Evolutionary conservation across 257 asterid genomes (phyloP).

Genomic region (Solanum pinnatisectum): DNA sequence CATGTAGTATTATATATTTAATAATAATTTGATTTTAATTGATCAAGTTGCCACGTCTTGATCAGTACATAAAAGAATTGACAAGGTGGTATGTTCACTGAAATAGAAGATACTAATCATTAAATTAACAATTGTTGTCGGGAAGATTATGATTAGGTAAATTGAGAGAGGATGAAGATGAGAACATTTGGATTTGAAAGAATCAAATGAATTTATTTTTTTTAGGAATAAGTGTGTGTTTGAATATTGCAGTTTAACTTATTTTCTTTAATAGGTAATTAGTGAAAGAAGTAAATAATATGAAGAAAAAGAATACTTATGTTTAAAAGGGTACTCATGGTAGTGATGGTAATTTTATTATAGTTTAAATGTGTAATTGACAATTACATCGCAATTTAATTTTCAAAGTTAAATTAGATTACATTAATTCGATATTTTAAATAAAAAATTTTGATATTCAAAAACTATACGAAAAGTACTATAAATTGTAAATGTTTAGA

Average conservation of each 20-base stretch:
- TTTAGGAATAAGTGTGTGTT: neutral
- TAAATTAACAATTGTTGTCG: neutral
- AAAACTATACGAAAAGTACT: no score
- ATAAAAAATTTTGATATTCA: no score
- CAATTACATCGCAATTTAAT: neutral
- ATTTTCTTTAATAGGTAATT: neutral
- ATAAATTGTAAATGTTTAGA: no score
- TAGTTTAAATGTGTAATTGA: neutral
- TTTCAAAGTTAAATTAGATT: no score
- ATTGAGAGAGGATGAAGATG: neutral
- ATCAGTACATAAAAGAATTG: neutral
- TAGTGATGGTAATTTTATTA: neutral
- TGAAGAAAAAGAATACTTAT: neutral
- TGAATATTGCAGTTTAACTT: neutral
- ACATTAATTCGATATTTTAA: no score
- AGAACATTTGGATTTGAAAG: neutral
- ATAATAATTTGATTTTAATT: neutral
- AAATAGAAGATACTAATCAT: neutral
- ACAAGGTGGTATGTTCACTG: neutral
- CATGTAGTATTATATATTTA: neutral
- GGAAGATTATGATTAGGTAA: neutral
- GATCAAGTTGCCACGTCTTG: neutral
- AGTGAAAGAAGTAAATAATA: neutral
- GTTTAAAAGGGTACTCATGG: neutral
- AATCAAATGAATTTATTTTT: neutral